phyloP scores from a whole-genome alignment of 805 yeast genomes.

The Kuraishia cidri region DNA sequence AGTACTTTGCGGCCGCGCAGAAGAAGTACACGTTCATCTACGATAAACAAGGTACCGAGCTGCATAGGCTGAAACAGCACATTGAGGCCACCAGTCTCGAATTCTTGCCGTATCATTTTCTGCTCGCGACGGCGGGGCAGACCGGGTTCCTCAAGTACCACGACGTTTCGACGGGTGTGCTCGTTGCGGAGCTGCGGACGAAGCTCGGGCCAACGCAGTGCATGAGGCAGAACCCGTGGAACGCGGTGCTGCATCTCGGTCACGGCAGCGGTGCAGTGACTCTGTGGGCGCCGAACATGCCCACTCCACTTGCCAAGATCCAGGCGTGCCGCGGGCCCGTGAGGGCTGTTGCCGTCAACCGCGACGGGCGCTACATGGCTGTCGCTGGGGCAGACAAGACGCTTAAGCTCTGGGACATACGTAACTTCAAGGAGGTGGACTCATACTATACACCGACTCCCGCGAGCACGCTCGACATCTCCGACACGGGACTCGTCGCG shows the following conservation, averaged over 20 bases:
- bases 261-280: conserved; percentile 90
- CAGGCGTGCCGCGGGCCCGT: conserved; percentile 84
- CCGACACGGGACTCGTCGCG: conserved; percentile 80
- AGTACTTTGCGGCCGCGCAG: conserved; percentile 94
- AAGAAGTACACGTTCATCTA: conserved; percentile 89
- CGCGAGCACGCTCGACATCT: conserved; percentile 67
- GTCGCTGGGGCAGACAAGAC: conserved; percentile 82
- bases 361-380: conserved; percentile 93
- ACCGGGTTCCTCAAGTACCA: conserved; percentile 87
- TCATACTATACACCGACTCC: conserved; percentile 75
- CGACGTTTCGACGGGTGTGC: conserved; percentile 87
- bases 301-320: conserved; percentile 76
- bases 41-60: conserved; percentile 84
- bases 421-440: conserved; percentile 72
- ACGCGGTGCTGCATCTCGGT: conserved; percentile 90
- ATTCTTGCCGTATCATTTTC: conserved; percentile 86
- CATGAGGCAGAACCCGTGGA: conserved; percentile 90
- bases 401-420: conserved; percentile 87
- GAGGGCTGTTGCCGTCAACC: conserved; percentile 73
- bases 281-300: conserved; percentile 87
- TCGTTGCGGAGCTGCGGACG: conserved; percentile 78
- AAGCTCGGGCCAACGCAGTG: conserved; percentile 86
- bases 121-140: conserved; percentile 82
- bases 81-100: conserved; percentile 77
- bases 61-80: conserved; percentile 88